Evolutionary conservation across 2,329 filamentous ascomycete species (phyloP).

Genomic region (Beauveria australis): DNA sequence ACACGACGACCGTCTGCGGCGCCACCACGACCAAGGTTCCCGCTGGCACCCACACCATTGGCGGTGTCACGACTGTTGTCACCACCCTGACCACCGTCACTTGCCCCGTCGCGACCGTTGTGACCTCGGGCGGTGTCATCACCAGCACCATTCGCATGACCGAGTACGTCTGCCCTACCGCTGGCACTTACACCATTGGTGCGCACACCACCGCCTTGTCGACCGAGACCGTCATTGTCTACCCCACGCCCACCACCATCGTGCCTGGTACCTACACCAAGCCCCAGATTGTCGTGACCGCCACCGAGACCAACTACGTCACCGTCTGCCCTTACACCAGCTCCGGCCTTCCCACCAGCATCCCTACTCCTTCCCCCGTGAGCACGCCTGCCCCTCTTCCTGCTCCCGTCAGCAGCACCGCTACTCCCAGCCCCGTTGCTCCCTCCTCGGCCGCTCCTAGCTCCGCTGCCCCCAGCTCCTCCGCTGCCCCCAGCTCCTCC

Average conservation of each 20-base stretch:
- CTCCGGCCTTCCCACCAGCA: conserved; percentile 27
- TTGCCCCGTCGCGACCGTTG: conserved; percentile 61
- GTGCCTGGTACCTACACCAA: conserved; percentile 66
- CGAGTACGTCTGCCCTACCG: conserved; percentile 63
- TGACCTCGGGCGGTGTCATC: conserved; percentile 46
- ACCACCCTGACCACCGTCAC: conserved; percentile 56
- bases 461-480: conserved; percentile 17
- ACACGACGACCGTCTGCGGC: conserved; percentile 59
- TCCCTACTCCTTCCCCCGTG: conserved; percentile 18
- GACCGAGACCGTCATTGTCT: conserved; percentile 48
- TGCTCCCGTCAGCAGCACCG: conserved; percentile 19
- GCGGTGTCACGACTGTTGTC: conserved; percentile 66
- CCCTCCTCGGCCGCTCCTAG: conserved; percentile 18
- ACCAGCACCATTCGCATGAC: conserved; percentile 63
- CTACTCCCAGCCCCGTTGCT: conserved; percentile 12
- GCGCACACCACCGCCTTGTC: conserved; percentile 55
- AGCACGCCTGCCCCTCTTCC: conserved; percentile 47
- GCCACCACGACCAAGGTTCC: conserved; percentile 54
- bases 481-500: conserved; percentile 15
- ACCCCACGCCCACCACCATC: conserved; percentile 58
- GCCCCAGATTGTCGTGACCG: conserved; percentile 56
- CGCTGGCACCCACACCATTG: conserved; percentile 58
- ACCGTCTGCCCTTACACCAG: conserved; percentile 62
- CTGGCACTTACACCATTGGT: conserved; percentile 69
- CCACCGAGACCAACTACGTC: conserved; percentile 60